Evolutionary conservation across 148 eudicot genomes (phyloP), one percentile per base, ranked within the genome.

Genomic region (Dianthus caryophyllus): DNA sequence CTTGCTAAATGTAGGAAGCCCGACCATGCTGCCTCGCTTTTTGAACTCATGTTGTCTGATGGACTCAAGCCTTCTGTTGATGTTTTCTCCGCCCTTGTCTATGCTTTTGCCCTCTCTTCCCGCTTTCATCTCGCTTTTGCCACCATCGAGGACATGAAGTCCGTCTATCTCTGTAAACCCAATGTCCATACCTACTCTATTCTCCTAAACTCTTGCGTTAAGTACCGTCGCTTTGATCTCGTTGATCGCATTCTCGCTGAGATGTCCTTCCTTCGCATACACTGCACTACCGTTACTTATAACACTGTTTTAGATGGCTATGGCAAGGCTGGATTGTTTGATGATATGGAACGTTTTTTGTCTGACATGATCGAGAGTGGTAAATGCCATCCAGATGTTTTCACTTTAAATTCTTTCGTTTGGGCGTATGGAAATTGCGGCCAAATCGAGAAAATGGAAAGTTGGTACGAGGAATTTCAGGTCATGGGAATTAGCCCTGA

Each of bases 241-340:
- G 75, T 85, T 9, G 66, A 72, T 31, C 65, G 31, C 14, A 73
- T 89, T 58, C 79, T 93, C 9, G 70, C 64, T 25, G 95, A 93
- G 71, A 93, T 93, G 98, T 78, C 85, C n/a, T 83, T 72, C 71
- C 49, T 78, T 50, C 84, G 90, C 63, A 76, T 93, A 41, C 77
- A 83, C 61, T 84, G 82, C 73, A 81, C 72, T 51, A 65, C 75
- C 1, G 85, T 85, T 50, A 89, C 95, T 0, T 93, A 89, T 64
- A 93, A 93, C 78, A 87, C 87, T 22, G 72, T 93, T 57, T 84
- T 93, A 56, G 95, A 89, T 66, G 98, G 98, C 29, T 93, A 89
- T 73, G 98, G 98, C 43, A 93, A 93, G 76, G 91, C 91, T 55
- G 69, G 58, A 47, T 73, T 76, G 46, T 84, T 89, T 74, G 83